Evolutionary conservation across 495 filamentous ascomycete species (phyloP).

Genomic region (Penicillium subrubescens): DNA sequence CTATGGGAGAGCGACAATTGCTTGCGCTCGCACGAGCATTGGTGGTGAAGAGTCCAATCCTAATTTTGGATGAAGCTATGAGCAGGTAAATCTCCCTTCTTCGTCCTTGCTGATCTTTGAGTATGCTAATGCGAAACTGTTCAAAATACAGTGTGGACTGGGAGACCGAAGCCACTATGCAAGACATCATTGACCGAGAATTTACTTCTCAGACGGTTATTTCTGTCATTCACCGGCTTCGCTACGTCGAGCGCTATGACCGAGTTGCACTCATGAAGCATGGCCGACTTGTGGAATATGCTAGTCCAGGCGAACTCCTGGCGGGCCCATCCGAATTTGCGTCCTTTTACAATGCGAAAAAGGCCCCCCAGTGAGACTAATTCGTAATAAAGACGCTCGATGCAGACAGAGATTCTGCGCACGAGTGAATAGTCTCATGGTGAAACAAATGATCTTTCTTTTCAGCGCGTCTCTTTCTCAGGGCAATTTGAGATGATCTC

Average conservation of each 20-base stretch:
- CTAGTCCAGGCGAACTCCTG: not conserved
- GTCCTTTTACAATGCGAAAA: slow-evolving; percentile 2
- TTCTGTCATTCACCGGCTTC: slow-evolving; percentile 55
- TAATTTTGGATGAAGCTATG: slow-evolving; percentile 35
- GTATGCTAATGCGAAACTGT: not conserved
- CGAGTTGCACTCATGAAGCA: slow-evolving; percentile 32
- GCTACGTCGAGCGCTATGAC: slow-evolving; percentile 47
- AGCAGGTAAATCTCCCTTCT: slow-evolving; percentile 30
- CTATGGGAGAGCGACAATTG: slow-evolving; percentile 25
- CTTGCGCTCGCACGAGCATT: slow-evolving; percentile 28
- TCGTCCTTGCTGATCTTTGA: not conserved
- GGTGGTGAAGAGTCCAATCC: slow-evolving; percentile 8
- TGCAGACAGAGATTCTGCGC: too few species aligned
- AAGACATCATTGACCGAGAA: slow-evolving; percentile 49
- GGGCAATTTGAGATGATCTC: too few species aligned
- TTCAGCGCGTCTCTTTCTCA: too few species aligned
- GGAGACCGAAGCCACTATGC: slow-evolving; percentile 49
- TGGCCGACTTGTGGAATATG: slow-evolving; percentile 7
- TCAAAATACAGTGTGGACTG: slow-evolving; percentile 40
- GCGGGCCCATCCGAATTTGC: not conserved
- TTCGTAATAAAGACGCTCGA: not conserved
- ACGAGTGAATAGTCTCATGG: too few species aligned
- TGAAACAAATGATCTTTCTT: too few species aligned
- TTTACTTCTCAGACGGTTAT: slow-evolving; percentile 54
- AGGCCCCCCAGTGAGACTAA: not conserved